Base-by-base conservation (phyloP, 164 flowering plant species). In the Macadamia integrifolia region DNA sequence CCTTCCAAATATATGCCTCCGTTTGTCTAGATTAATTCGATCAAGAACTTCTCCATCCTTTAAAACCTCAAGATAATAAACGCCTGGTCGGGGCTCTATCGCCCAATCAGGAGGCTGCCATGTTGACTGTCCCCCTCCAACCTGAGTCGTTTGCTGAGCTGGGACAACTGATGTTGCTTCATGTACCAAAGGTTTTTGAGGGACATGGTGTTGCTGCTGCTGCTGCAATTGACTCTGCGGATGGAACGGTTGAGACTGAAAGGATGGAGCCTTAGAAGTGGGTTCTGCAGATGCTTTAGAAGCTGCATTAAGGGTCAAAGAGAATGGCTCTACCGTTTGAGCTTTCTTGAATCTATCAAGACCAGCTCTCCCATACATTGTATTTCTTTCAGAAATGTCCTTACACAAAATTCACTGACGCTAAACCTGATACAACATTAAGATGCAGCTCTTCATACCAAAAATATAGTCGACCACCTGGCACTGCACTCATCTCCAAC, bases 21-120 rank as follows among this genome's bases (percentile, higher is more conserved):
- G 76, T 78, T 80, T 90, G 62, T 89, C 91, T 32, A 95, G 79
- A 76, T 79, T 79, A 68, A 95, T 84, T 60, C 64, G 76, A 73
- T 85, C 98, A 60, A 90, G 80, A 32, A 91, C 88, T 78, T 89
- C 87, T 0, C 94, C 87, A 29, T 89, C 99, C 74, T 95, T 95
- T 77, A 89, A 43, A 67, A 95, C 97, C 58, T 95, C 96, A 65
- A 95, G 96, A 78, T 84, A 87, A 66, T 81, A 89, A 63, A 95
- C 90, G 61, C 99, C 97, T 0, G 87, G 80, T 0, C 96, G 84
- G 48, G 98, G 99, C 73, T 95, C 99, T 69, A 95, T 86, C 1
- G 97, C 98, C 99, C 99, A 95, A 76, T 95, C 97, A 6, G 99
- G 99, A 62, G 99, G 97, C 79, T 87, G 91, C 99, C 98, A 92